Evolutionary conservation across 371 early-diverging fungal genomes (phyloP).

Genomic region (Gilbertella persicaria): DNA sequence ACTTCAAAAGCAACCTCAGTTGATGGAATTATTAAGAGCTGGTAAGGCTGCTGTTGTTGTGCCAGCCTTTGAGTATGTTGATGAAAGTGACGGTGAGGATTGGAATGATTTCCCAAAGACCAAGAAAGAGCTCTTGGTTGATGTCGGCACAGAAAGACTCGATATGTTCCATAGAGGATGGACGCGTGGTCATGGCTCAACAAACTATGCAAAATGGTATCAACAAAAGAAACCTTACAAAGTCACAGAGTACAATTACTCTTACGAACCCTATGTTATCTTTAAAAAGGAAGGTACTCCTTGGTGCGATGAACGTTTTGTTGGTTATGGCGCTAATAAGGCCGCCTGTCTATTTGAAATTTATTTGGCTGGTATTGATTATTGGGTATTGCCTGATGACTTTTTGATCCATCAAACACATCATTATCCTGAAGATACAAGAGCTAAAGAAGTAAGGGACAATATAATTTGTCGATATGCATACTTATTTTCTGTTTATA

Average conservation of each 20-base stretch:
- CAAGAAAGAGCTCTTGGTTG: constrained; percentile 41
- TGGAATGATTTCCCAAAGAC: constrained; percentile 51
- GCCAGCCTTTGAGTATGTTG: constrained; percentile 62
- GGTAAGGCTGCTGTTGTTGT: constrained; percentile 57
- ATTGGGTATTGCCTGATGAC: constrained; percentile 63
- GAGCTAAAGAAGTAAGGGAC: constrained; percentile 59
- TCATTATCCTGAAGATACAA: constrained; percentile 62
- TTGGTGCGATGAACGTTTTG: constrained; percentile 71
- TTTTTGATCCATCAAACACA: constrained; percentile 71
- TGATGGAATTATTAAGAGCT: constrained; percentile 48
- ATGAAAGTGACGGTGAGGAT: constrained; percentile 56
- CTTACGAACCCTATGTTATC: constrained; percentile 68
- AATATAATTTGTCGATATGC: not conserved
- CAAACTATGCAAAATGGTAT: constrained; percentile 59
- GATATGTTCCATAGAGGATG: constrained; percentile 60
- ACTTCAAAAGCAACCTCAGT: constrained; percentile 33
- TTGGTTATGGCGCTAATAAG: constrained; percentile 74
- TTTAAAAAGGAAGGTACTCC: constrained; percentile 62
- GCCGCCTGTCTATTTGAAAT: constrained; percentile 72
- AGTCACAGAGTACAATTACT: constrained; percentile 55
- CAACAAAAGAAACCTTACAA: constrained; percentile 44
- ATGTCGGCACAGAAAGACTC: constrained; percentile 48
- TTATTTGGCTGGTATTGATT: constrained; percentile 65
- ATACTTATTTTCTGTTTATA: constrained; percentile 18
- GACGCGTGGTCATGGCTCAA: constrained; percentile 62